Base-by-base conservation (phyloP, 1,284 basidiomycete genomes). In the Moniliella sp. region DNA sequence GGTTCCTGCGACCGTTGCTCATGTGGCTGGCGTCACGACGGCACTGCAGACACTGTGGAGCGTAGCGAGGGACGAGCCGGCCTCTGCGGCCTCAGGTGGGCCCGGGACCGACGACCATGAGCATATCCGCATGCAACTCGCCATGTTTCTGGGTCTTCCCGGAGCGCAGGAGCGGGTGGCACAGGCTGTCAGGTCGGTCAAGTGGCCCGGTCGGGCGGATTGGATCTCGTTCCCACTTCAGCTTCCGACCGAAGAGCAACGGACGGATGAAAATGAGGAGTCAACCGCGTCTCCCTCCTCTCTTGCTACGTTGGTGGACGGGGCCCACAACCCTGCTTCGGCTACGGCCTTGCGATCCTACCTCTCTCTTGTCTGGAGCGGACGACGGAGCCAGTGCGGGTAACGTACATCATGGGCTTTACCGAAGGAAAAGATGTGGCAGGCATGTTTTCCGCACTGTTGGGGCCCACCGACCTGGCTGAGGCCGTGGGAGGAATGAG, bases 261-360 rank as follows among this genome's bases (percentile, higher is more conserved):
- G 7, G 8, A 5, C n/a, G 4, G 18, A n/a, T 4, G 5, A 11
- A 18, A 11, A 30, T 18, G 31, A 32, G 18, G 31, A 11, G 19
- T n/a, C 9, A n/a, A 11, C 5, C 13, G 27, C 21, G 14, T 17
- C 12, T 13, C 21, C 21, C 21, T 7, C 21, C n/a, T 23, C 8
- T 23, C 7, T 23, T n/a, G 14, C 15, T 3, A 62, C 84, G 4
- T 67, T 97, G 4, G 75, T 77, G 2, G 91, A 99, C 53, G 91
- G 91, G 3, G 88, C 91, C 1, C 91, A 99, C 59, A 99, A 99
- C 53, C 65, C 73, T n/a, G 74, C 78, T 4, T 84, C 83, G 0
- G 70, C 82, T 0, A 43, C 58, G 12, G 72, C 72, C 0, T 69
- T 99, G 5, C 67, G 73, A 1, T 55, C 65, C 4, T 94, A 84